A percentile compares a stretch with the other conserved stretches of the same genome.
Evolutionary conservation across 768 basidiomycete genomes (phyloP).

Genomic region (Lactarius indigo): DNA sequence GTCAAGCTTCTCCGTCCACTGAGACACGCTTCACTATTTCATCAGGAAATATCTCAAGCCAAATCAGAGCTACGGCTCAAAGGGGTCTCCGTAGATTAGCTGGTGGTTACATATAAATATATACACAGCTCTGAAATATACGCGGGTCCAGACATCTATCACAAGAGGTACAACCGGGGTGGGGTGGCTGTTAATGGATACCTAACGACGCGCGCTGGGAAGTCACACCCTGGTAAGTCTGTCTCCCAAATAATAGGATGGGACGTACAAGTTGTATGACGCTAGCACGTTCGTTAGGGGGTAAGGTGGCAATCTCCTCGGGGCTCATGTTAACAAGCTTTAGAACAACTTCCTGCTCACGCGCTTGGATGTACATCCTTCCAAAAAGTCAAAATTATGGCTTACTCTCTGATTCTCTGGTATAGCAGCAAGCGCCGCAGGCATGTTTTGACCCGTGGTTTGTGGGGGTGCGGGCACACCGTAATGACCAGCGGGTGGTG

Average conservation of each 20-base stretch:
- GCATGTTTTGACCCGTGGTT: constrained; percentile 32
- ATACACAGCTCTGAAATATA: constrained; percentile 19
- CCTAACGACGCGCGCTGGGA: constrained; percentile 24
- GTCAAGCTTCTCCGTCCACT: background rate
- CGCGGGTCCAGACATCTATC: constrained; percentile 2
- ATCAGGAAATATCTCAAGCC: constrained; percentile 25
- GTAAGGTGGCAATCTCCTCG: constrained; percentile 75
- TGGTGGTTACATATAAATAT: constrained; percentile 8
- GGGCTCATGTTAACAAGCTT: constrained; percentile 79
- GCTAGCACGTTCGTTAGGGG: constrained; percentile 67
- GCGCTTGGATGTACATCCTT: constrained; percentile 20
- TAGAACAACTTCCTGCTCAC: constrained; percentile 62
- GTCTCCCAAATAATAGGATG: constrained; percentile 1
- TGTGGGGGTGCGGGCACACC: constrained; percentile 16
- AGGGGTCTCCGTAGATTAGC: constrained; percentile 26
- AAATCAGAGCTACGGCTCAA: constrained; percentile 24
- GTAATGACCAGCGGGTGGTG: constrained; percentile 7
- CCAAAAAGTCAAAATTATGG: constrained; percentile 4
- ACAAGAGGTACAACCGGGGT: background rate
- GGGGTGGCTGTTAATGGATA: constrained; percentile 12
- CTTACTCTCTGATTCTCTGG: constrained; percentile 67
- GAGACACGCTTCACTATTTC: background rate
- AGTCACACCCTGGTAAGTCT: background rate
- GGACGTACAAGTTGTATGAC: constrained; percentile 76
- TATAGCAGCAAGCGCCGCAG: constrained; percentile 54